Evolutionary conservation across 805 yeast genomes (phyloP).

Genomic region (Teunomyces panamensis): DNA sequence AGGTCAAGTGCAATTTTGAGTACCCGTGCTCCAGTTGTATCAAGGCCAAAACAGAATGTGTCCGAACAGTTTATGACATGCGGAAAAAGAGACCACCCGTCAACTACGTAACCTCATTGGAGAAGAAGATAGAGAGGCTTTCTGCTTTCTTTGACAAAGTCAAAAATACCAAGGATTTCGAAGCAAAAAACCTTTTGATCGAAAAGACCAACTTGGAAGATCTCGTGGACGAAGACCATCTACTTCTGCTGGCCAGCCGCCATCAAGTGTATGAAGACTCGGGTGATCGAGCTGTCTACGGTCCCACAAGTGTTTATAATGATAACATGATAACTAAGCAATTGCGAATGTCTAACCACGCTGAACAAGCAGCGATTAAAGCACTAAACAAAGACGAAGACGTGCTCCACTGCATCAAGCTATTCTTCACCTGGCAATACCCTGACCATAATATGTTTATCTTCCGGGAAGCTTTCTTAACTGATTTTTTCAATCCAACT

Average conservation of each 20-base stretch:
- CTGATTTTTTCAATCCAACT: slow-evolving; percentile 58
- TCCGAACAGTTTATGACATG: slow-evolving; percentile 46
- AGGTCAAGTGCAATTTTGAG: slow-evolving; percentile 48
- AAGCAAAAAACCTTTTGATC: slow-evolving; percentile 18
- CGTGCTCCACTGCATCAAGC: slow-evolving; percentile 34
- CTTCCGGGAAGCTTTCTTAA: slow-evolving; percentile 60
- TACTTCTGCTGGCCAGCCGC: neutral
- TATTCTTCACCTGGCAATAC: slow-evolving; percentile 63
- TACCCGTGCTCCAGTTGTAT: slow-evolving; percentile 50
- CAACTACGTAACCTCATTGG: slow-evolving; percentile 48
- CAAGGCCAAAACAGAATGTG: slow-evolving; percentile 43
- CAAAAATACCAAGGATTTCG: slow-evolving; percentile 14
- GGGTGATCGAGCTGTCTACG: slow-evolving; percentile 35
- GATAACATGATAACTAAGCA: slow-evolving; percentile 21
- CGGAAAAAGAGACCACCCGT: slow-evolving; percentile 51
- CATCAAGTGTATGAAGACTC: slow-evolving; percentile 1
- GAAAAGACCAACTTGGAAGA: slow-evolving; percentile 17
- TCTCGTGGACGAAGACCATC: slow-evolving; percentile 5
- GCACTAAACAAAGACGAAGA: slow-evolving; percentile 33
- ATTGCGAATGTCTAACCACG: slow-evolving; percentile 7
- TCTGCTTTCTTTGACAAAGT: slow-evolving; percentile 23
- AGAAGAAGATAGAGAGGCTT: slow-evolving; percentile 24
- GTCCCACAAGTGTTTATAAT: slow-evolving; percentile 46
- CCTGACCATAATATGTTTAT: slow-evolving; percentile 62
- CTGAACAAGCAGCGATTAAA: slow-evolving; percentile 15